These are phyloP conservation scores for Trichosporon sp. DNA, from an alignment of 1,284 basidiomycete genomes.

Conservation along the genomic window DNA sequence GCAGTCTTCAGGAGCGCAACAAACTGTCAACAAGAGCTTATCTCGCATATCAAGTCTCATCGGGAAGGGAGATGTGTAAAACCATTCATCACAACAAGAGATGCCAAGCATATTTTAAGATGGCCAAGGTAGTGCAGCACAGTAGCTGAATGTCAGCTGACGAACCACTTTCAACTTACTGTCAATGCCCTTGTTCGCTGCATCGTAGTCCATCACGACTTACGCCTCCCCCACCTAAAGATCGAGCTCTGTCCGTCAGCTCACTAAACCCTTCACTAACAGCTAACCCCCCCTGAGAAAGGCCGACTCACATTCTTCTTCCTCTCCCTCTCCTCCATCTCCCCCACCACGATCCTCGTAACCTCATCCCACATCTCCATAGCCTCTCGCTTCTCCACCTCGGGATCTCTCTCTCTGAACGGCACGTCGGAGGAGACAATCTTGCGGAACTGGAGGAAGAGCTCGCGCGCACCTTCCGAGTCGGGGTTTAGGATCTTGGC, in stretches of 20 bases:
- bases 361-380: background rate
- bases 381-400: background rate
- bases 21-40: too few species aligned
- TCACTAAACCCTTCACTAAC: background rate
- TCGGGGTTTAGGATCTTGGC: background rate
- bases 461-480: background rate
- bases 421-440: background rate
- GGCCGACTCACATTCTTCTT: background rate
- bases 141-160: too few species aligned
- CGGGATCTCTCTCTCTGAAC: background rate
- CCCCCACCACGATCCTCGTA: background rate
- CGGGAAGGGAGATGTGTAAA: too few species aligned
- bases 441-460: background rate
- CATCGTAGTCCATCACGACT: background rate
- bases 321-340: background rate
- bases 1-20: too few species aligned
- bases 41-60: too few species aligned
- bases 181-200: too few species aligned
- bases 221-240: background rate
- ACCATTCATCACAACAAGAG: too few species aligned
- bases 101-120: too few species aligned
- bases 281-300: too few species aligned
- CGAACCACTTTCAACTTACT: too few species aligned
- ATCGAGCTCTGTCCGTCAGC: background rate
- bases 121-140: too few species aligned